A percentile compares a stretch with the other conserved stretches of the same genome.
phyloP scores from a whole-genome alignment of 208 protist species.

The Leishmania major region DNA sequence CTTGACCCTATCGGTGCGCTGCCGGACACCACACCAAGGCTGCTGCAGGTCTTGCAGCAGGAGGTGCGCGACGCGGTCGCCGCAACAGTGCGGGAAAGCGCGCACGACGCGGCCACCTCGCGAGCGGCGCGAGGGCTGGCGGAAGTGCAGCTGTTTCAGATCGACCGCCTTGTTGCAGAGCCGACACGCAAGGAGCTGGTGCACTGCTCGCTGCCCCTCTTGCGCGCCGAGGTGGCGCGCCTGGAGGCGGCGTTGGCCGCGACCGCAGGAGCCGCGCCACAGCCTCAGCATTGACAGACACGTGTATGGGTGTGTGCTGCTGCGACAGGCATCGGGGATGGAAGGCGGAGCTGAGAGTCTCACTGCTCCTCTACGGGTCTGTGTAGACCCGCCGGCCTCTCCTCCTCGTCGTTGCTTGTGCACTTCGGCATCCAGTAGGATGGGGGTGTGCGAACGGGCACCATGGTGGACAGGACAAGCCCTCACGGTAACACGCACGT shows the following conservation, averaged over 20 bases:
- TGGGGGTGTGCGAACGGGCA: neutral
- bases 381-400: neutral
- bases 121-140: slow-evolving; percentile 40
- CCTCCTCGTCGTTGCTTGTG: neutral
- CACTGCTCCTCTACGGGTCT: neutral
- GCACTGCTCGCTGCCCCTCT: slow-evolving; percentile 28
- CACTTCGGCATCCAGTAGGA: neutral
- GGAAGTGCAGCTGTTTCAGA: slow-evolving; percentile 41
- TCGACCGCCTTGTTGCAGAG: slow-evolving; percentile 50
- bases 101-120: slow-evolving; percentile 30
- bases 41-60: slow-evolving; percentile 31
- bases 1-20: slow-evolving; percentile 9
- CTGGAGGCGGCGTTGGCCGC: slow-evolving; percentile 42
- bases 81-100: slow-evolving; percentile 27
- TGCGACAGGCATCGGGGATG: too few relatives aligned
- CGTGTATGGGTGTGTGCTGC: neutral
- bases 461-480: neutral
- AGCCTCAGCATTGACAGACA: neutral
- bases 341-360: neutral
- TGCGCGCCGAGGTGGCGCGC: slow-evolving; percentile 49
- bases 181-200: slow-evolving; percentile 36
- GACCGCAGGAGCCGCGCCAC: neutral
- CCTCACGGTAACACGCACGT: neutral
- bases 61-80: slow-evolving; percentile 41
- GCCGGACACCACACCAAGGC: slow-evolving; percentile 11